Evolutionary conservation across 768 basidiomycete species (phyloP), one percentile per base, ranked within the genome.

Genomic region (Naganishia vishniacii): DNA sequence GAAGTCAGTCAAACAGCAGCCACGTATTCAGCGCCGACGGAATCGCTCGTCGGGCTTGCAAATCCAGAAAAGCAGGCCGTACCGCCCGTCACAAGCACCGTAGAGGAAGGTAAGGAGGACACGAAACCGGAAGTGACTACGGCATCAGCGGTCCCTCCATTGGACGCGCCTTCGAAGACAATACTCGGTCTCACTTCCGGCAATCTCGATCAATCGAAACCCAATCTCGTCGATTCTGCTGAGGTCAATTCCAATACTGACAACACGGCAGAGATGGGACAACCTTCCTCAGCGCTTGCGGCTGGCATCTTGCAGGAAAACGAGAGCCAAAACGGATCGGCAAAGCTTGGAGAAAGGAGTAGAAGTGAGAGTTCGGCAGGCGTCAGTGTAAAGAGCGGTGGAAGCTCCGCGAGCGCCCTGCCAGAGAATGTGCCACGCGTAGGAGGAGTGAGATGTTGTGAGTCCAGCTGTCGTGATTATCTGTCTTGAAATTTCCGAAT

Each of bases 381-480:
- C n/a, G 18, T 44, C 18, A 51, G 49, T 26, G 23, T 40, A 1
- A 56, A 41, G 53, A 56, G 53, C 26, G 53, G 34, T 3, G 53
- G 53, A 26, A 56, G 53, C 23, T 56, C 53, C 26, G 34, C 53
- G 12, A 56, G 53, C 15, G 53, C 31, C 5, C 37, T 56, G 16
- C 34, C 53, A 18, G 62, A 51, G 23, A 46, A 56, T 29, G 48
- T 63, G 3, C 62, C 62, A 9, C 48, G 62, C 23, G 62, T 63
- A 2, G 62, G 62, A 28, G 62, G 62, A 12, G 62, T 63, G 3
- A 37, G 62, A 49, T 62, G 61, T 29, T 51, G 61, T 62, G 37
- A 62, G 47, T 42, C 26, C 0, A 42, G 3, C 26, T 8, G 8
- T 6, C 4, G n/a, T n/a, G n/a, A n/a, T n/a, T 31, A 20, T 6